Percentiles rank a stretch among this genome's conserved stretches.
Evolutionary conservation across 2,329 filamentous ascomycete genomes (phyloP).

Genomic region (Pestalotiopsis sp.): DNA sequence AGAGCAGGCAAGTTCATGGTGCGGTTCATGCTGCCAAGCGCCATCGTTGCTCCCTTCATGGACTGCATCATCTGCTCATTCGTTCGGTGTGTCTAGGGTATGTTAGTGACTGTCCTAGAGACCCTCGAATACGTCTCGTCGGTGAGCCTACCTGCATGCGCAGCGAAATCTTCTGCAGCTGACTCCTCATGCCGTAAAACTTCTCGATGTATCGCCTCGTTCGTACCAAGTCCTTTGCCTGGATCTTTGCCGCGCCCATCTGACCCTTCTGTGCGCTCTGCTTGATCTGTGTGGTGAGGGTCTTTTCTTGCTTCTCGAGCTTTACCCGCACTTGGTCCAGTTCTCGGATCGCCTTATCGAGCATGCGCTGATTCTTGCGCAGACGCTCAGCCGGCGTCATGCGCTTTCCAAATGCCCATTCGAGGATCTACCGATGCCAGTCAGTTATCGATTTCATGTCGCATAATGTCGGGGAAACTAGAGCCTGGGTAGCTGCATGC

Average conservation of each 20-base stretch:
- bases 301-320: conserved; percentile 98
- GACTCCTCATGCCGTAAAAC: conserved; percentile 97
- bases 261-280: conserved; percentile 98
- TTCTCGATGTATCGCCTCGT: conserved; percentile 95
- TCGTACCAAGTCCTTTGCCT: conserved; percentile 94
- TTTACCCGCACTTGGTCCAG: conserved; percentile 94
- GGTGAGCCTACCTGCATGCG: conserved; percentile 75
- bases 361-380: conserved; percentile 91
- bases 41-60: conserved; percentile 95
- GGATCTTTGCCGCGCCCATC: conserved; percentile 98
- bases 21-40: conserved; percentile 94
- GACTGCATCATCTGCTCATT: conserved; percentile 99
- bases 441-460: neutral
- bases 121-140: neutral
- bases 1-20: conserved; percentile 96
- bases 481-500: neutral
- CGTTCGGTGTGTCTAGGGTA: conserved; percentile 81
- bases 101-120: neutral
- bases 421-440: conserved; percentile 72
- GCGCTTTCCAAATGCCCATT: conserved; percentile 99
- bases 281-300: conserved; percentile 93
- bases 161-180: conserved; percentile 92
- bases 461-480: neutral
- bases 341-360: conserved; percentile 97
- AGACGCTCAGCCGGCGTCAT: conserved; percentile 94